Evolutionary conservation across 805 yeast genomes (phyloP), one percentile per base, ranked within the genome.

Genomic region (Pichia sporocuriosa): DNA sequence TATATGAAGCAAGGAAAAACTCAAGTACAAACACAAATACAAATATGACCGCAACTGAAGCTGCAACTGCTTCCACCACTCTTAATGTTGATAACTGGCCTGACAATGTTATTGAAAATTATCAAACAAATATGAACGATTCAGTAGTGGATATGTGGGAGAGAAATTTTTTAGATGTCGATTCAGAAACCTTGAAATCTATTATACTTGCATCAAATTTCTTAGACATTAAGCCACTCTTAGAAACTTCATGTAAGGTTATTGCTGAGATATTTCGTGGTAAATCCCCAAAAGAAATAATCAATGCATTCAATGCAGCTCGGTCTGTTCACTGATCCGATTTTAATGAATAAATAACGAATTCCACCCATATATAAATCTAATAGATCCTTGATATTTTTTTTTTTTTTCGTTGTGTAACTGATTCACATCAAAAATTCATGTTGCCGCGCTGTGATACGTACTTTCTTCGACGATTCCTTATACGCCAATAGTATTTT

Each of bases 151-250:
- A 81, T 47, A 84, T 83, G 37, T 88, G 97, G 97, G 96, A 89
- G 63, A 81, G 83, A 58, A 83, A 83, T 59, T 89, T 87, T 60
- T 70, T 89, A 53, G 81, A 83, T 58, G 95, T 88, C 25, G 96
- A 88, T 63, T 95, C 81, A 51, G 85, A 80, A 50, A 77, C 80
- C 80, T 65, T 81, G 45, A 79, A 79, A 51, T 83, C 77, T 51
- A 79, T 81, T 52, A 79, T 81, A 41, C 63, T 77, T 45, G 87
- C 88, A n/a, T 84, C 88, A n/a, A 81, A 81, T 58, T 81, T 77
- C 58, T 63, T 81, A 53, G 79, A 81, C 56, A 81, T 81, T 49
- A 71, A 77, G 46, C 87, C 85, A 3, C 65, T 81, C 49, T 65
- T 81, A 51, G 83, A 79, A 52, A 76, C 84, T 3, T 82, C 84